Evolutionary conservation across 2,329 filamentous ascomycete species (phyloP), one percentile per base, ranked within the genome.

Genomic region (Alternaria viburni): DNA sequence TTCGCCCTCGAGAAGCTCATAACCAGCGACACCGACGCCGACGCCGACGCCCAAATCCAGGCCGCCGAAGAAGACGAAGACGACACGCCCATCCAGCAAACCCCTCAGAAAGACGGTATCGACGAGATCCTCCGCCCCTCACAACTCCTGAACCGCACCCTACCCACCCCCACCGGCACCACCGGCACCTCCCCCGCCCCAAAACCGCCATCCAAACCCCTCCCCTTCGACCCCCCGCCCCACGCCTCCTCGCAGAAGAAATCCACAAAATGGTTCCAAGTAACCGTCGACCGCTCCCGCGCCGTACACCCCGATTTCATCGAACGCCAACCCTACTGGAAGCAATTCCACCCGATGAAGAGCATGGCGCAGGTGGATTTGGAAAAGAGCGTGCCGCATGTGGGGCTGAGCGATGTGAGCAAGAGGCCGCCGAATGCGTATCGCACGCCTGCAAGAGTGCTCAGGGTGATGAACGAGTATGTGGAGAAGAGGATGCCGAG

Each of bases 221-320:
- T 79, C 60, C 76, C 76, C 49, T 76, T 76, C 62, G 66, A 70
- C 21, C 57, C 61, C 13, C 54, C 59, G 19, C 50, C 61, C 4
- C 36, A 41, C 54, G 2, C 30, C 57, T 6, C 55, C 46, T 44
- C 23, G 50, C 45, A 69, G n/a, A 62, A 52, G 23, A 52, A 59
- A 54, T 32, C n/a, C 8, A 74, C 71, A 11, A 77, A 75, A 55
- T 77, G 72, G 71, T 84, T 83, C 69, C 79, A 82, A 57, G 69
- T 84, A 41, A 76, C 75, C 15, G 68, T 81, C 43, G 80, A 82
- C 65, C 71, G 74, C 9, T 78, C 79, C 7, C 77, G 74, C 41
- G 73, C 70, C 32, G 71, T 81, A 17, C 82, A 83, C 64, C 76
- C 79, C 49, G 81, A 83, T 62, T 79, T 76, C 30, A 74, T 84